These are phyloP conservation scores for Rhodotorula sp. DNA, from an alignment of 1,284 basidiomycete species.

Conservation along the genomic window DNA sequence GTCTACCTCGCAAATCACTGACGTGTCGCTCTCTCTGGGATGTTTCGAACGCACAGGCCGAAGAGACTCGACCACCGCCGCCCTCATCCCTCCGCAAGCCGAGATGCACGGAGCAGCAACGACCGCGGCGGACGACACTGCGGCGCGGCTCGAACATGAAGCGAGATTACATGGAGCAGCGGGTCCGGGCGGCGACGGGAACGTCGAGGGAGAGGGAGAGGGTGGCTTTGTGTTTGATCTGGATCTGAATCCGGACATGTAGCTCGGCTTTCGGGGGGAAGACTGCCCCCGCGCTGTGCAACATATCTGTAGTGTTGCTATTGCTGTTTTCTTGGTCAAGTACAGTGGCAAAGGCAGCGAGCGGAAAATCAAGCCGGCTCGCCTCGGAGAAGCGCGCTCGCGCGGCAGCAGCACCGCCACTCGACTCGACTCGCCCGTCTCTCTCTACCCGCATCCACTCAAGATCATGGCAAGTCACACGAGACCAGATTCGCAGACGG, in stretches of 20 bases:
- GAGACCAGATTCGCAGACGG: no score
- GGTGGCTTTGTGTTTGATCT: conserved; percentile 45
- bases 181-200: background rate
- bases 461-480: background rate
- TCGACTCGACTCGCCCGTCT: no score
- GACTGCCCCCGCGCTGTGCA: no score
- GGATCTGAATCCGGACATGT: conserved; percentile 44
- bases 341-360: no score
- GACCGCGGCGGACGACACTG: conserved; percentile 13
- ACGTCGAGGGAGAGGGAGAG: background rate
- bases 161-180: conserved; percentile 16
- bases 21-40: background rate
- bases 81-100: background rate
- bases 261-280: background rate
- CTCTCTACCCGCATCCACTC: no score
- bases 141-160: conserved; percentile 26
- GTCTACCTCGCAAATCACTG: background rate
- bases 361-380: no score
- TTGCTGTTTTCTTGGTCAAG: no score
- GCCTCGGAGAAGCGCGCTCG: no score
- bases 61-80: background rate
- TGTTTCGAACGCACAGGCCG: background rate
- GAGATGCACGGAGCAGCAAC: background rate
- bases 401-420: background rate
- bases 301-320: no score